Evolutionary conservation across 129 eudicot species (phyloP).

Genomic region (Solidago caesia): DNA sequence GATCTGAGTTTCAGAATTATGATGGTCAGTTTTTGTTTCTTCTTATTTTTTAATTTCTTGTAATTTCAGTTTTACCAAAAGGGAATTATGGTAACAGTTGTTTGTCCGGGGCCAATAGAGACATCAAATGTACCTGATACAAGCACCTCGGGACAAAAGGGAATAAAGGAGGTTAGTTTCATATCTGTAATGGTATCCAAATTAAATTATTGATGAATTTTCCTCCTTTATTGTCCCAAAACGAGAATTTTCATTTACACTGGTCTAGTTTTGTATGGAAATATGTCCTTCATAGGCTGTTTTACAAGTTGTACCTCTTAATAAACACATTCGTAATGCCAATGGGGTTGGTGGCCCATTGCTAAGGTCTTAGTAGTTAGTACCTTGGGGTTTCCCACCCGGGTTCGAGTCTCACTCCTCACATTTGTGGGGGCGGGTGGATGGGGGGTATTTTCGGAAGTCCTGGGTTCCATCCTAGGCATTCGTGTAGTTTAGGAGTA

Average conservation of each 20-base stretch:
- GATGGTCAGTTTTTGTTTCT: background rate
- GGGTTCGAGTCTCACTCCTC: no score
- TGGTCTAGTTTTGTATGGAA: background rate
- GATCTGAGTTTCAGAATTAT: background rate
- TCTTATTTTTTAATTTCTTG: background rate
- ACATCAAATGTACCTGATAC: constrained; percentile 56
- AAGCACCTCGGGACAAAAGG: constrained; percentile 45
- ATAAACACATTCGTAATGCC: no score
- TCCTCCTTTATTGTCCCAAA: background rate
- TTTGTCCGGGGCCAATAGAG: constrained; percentile 94
- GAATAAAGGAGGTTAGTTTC: constrained; percentile 52
- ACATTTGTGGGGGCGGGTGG: no score
- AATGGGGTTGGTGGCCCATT: no score
- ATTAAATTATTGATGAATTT: background rate
- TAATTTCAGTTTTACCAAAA: constrained; percentile 63
- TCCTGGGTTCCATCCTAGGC: no score
- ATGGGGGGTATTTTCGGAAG: no score
- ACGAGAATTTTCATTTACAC: background rate
- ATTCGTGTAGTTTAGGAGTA: no score
- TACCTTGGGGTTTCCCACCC: no score
- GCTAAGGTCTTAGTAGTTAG: no score
- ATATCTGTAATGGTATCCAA: background rate
- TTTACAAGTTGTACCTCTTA: no score
- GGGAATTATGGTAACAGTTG: constrained; percentile 90
- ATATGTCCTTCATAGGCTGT: no score